Base-by-base conservation (phyloP, 768 basidiomycete genomes). In the Auricularia heimuer region DNA sequence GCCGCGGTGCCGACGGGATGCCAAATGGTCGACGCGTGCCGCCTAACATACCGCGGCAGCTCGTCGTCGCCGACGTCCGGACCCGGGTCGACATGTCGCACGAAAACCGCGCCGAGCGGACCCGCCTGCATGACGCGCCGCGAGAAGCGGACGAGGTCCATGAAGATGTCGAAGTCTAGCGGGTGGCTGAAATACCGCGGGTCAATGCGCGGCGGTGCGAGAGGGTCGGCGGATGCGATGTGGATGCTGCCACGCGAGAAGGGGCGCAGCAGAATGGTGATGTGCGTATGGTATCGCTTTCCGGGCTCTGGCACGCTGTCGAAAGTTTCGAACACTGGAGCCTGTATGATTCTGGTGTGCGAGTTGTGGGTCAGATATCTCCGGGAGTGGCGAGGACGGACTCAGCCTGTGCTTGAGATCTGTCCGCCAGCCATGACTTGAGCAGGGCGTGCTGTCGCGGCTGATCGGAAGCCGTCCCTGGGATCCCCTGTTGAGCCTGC, bases 161-260 rank as follows among this genome's bases (percentile, higher is more conserved):
- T 54, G 34, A 72, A 54, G 18, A 73, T 35, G 10, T 68, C 64
- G 4, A 74, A 29, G 64, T 75, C 73, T 4, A 67, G 56, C 29
- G 64, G 61, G 60, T 63, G 37, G 37, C 44, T 73, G 62, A 79
- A 75, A 71, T 79, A 80, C 62, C 76, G 72, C 4, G 80, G 80
- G 68, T 84, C 77, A 69, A 85, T 82, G 4, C 69, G 65, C 0
- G 83, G 83, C 21, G 74, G 62, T 16, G 72, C 70, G 65, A 79
- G 78, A 4, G 80, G 74, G 68, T 77, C 70, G 4, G 77, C 74
- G 3, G 80, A 80, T 18, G 73, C 77, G 67, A 83, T 80, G 58
- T 80, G 75, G 61, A 83, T 75, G 2, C 73, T 77, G 21, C 83
- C 83, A 44, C 81, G 77, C 29, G 81, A 81, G 60, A 80, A 69